Conservation (phyloP, 2,329 filamentous ascomycete species). For the Aspergillus carbonarius region DNA sequence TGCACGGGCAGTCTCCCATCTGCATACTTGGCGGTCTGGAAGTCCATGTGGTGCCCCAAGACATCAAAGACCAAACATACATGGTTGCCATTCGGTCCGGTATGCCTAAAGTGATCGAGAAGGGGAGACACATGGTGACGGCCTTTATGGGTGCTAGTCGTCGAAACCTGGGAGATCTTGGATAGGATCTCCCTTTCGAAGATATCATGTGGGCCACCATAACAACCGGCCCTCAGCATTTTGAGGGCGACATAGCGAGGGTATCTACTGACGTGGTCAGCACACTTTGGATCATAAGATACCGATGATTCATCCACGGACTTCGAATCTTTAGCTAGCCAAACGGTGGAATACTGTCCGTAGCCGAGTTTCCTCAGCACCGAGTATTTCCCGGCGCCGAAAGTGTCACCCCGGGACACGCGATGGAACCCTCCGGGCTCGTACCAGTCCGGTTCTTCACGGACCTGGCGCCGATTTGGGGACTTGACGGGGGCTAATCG, state of each 20-base stretch:
- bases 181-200: slow-evolving; percentile 25
- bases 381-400: slow-evolving; percentile 89
- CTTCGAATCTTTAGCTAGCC: slow-evolving; percentile 71
- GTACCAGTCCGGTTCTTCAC: slow-evolving; percentile 90
- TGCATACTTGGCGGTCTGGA: slow-evolving; percentile 22
- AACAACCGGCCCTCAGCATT: slow-evolving; percentile 27
- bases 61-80: slow-evolving; percentile 30
- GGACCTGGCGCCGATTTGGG: not conserved
- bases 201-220: slow-evolving; percentile 23
- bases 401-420: slow-evolving; percentile 82
- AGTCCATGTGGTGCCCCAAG: slow-evolving; percentile 24
- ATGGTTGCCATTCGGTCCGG: slow-evolving; percentile 29
- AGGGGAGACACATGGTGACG: slow-evolving; percentile 17
- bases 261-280: slow-evolving; percentile 8
- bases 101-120: slow-evolving; percentile 27
- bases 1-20: slow-evolving; percentile 24
- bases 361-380: slow-evolving; percentile 89
- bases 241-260: slow-evolving; percentile 25
- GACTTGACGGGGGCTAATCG: too few species aligned
- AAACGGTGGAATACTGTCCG: slow-evolving; percentile 94
- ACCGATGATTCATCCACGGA: slow-evolving; percentile 14
- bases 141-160: slow-evolving; percentile 19
- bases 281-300: slow-evolving; percentile 7
- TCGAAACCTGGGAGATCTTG: slow-evolving; percentile 17
- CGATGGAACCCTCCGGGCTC: slow-evolving; percentile 94